A percentile compares a stretch with the other conserved stretches of the same genome.
These are phyloP conservation scores for Cyclotella atomus DNA, from an alignment of 108 stramenopile species.

Conservation along the genomic window DNA sequence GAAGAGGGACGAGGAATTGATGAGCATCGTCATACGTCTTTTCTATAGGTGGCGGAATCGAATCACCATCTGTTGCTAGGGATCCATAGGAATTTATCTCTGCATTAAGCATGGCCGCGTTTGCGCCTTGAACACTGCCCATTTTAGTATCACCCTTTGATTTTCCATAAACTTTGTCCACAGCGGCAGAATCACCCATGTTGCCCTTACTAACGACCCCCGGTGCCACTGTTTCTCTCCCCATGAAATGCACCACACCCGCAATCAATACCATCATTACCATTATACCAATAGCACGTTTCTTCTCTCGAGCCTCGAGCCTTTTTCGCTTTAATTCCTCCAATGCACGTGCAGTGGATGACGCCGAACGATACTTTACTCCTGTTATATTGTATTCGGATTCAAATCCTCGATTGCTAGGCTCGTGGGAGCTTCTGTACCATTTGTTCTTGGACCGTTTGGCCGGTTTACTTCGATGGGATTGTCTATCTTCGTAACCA, in stretches of 20 bases:
- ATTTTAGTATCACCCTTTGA: neutral
- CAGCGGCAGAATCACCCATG: slow-evolving; percentile 1
- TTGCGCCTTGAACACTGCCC: no score
- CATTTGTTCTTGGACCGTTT: slow-evolving; percentile 4
- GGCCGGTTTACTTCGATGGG: neutral
- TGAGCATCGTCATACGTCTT: slow-evolving; percentile 33
- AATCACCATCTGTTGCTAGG: neutral
- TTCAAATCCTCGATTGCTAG: neutral
- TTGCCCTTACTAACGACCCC: neutral
- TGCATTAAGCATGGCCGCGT: no score
- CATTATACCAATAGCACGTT: slow-evolving; percentile 28
- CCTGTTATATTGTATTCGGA: no score
- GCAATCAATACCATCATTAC: slow-evolving; percentile 23
- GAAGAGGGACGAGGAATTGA: slow-evolving; percentile 35
- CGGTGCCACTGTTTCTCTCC: neutral
- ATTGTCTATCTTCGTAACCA: neutral
- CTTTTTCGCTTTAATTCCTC: slow-evolving; percentile 45
- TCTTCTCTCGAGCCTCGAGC: slow-evolving; percentile 26
- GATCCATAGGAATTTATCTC: neutral
- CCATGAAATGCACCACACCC: slow-evolving; percentile 19
- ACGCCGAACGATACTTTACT: slow-evolving; percentile 33
- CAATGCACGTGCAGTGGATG: slow-evolving; percentile 32
- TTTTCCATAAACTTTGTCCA: slow-evolving; percentile 7
- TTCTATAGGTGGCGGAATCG: slow-evolving; percentile 22
- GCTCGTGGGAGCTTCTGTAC: neutral